Base-by-base conservation (phyloP, 2,329 filamentous ascomycete species). In the Amauroascus verrucosus region DNA sequence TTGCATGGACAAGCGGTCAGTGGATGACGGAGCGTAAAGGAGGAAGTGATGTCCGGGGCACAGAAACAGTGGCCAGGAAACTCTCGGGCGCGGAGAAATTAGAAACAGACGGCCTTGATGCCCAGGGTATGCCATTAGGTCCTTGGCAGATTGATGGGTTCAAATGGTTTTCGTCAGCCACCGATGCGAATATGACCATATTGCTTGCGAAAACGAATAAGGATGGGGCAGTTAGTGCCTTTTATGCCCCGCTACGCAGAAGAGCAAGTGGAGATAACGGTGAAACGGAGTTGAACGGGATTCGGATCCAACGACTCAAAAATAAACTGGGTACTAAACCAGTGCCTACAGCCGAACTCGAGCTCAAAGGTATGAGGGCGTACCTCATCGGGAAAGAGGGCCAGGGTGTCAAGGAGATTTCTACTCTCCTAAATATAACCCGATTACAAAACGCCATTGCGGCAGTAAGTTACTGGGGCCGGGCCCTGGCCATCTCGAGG, bases 1-100 rank as follows among this genome's bases (percentile, higher is more conserved):
- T 45, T 26, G 54, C 58, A 9, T 88, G 84, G 84, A 88, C 83
- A 0, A 84, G 79, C 38, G 84, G 84, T 0, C 84, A 88, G 64
- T 88, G 85, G 84, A 87, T 88, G 84, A 88, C 84, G 0, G 84
- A 87, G 60, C 74, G 84, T 1, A 74, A 76, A 0, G 84, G 84
- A 1, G 84, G 84, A 0, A 85, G 81, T 57, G 84, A 88, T 60
- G 82, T 87, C 1, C 80, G 80, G 2, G 74, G 77, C 35, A 85
- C 81, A 0, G 84, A 88, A 65, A 87, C 84, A 0, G 67, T 78
- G 3, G 82, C 82, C 16, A 33, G 48, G 26, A 66, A 60, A 51
- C 60, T 70, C n/a, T 60, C 60, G 8, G 54, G 55, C 49, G 58
- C 58, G 24, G 55, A 64, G 14, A 66, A 48, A 24, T 53, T 61